Base-by-base conservation (phyloP, 306 rosid genomes). In the Prunus campanulata region DNA sequence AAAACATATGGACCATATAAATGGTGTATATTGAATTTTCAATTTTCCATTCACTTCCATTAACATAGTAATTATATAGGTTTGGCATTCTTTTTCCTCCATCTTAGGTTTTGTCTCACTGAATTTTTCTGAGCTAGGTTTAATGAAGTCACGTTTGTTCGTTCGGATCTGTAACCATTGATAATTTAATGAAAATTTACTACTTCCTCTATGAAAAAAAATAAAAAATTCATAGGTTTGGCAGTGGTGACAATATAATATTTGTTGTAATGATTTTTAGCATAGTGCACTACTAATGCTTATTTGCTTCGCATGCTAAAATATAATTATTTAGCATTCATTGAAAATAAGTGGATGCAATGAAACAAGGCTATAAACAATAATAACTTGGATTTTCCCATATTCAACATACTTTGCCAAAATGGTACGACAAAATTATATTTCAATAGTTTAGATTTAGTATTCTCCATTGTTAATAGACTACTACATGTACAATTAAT, bases 281-380 rank as follows among this genome's bases (percentile, higher is more conserved):
- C 27, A 19, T 10, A 35, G 44, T 2, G 69, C 48, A 16, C 20
- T 39, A 65, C 25, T 65, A 35, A 35, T 32, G n/a, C 24, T 65
- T 16, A n/a, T 32, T 65, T 35, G 69, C 69, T 39, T 18, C 25
- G 69, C 69, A 65, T 35, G 69, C 69, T 35, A 65, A 65, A 18
- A 30, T 32, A 32, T 65, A 35, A 35, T 65, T 35, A 19, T 19
- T 65, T 65, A 32, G 69, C 69, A 65, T 65, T 65, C 47, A 63
- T 63, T 63, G 46, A 29, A 18, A 63, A 30, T 63, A 63, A 63
- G 68, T 63, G 39, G 68, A 32, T 11, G n/a, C 46, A 63, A 63
- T 63, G 18, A n/a, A 56, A 30, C 30, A 63, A 29, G 44, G 20
- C 22, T 63, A 30, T 19, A 35, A 65, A 4, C 25, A 35, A 18